These are phyloP conservation scores for Phytophthora pini DNA, from an alignment of 352 stramenopile species.

Conservation along the genomic window DNA sequence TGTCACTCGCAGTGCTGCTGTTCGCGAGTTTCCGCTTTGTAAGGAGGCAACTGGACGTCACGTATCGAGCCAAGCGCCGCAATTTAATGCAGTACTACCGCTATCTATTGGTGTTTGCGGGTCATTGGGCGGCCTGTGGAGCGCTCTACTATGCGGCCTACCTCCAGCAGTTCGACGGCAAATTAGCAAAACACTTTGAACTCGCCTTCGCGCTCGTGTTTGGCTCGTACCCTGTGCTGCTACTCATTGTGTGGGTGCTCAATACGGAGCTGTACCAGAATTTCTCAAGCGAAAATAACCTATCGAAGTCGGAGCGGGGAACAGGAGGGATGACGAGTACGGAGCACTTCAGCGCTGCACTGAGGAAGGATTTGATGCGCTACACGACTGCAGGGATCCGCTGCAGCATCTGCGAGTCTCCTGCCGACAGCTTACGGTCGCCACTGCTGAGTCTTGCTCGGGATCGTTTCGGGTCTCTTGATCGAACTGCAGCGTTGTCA, in stretches of 20 bases:
- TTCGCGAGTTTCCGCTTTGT: slow-evolving; percentile 89
- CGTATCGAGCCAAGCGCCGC: slow-evolving; percentile 82
- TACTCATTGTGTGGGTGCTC: slow-evolving; percentile 80
- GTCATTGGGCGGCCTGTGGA: slow-evolving; percentile 72
- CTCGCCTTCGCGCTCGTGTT: slow-evolving; percentile 72
- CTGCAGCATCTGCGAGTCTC: slow-evolving; percentile 74
- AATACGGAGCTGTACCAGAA: slow-evolving; percentile 89
- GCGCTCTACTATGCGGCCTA: slow-evolving; percentile 82
- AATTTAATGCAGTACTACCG: slow-evolving; percentile 89
- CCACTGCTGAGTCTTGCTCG: slow-evolving; percentile 47
- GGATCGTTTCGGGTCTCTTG: slow-evolving; percentile 44
- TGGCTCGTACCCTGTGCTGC: slow-evolving; percentile 73
- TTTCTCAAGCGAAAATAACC: slow-evolving; percentile 69
- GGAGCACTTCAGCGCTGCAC: slow-evolving; percentile 80
- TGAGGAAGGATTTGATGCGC: slow-evolving; percentile 86
- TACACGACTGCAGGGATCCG: slow-evolving; percentile 88
- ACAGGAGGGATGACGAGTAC: slow-evolving; percentile 48
- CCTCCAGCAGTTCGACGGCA: slow-evolving; percentile 63
- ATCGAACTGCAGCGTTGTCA: slow-evolving; percentile 53
- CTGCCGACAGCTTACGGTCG: slow-evolving; percentile 50
- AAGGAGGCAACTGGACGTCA: slow-evolving; percentile 83
- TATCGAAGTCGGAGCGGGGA: slow-evolving; percentile 62
- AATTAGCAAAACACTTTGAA: slow-evolving; percentile 62
- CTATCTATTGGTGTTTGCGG: slow-evolving; percentile 79
- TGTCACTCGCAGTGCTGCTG: slow-evolving; percentile 77